A percentile compares a stretch with the other conserved stretches of the same genome.
These are phyloP conservation scores for Fomitiporia mediterranea DNA, from an alignment of 1,284 basidiomycete species.

Conservation along the genomic window DNA sequence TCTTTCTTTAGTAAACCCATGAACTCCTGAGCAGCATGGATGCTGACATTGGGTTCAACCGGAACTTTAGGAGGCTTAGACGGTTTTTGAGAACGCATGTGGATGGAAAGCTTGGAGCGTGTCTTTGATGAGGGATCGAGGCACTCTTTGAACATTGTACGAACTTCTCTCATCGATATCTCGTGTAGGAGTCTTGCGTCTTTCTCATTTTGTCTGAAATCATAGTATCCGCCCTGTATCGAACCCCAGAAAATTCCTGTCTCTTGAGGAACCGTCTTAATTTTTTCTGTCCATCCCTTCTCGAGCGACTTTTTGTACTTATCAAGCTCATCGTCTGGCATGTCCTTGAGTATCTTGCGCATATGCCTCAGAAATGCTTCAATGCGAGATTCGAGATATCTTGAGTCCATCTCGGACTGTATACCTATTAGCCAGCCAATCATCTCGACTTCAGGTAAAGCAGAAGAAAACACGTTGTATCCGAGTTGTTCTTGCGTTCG, in stretches of 20 bases:
- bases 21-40: conserved; percentile 61
- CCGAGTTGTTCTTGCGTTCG: conserved; percentile 96
- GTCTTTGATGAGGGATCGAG: conserved; percentile 67
- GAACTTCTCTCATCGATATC: conserved; percentile 74
- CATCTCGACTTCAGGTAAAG: conserved; percentile 58
- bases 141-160: conserved; percentile 66
- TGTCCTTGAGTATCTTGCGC: conserved; percentile 51
- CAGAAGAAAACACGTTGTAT: conserved; percentile 73
- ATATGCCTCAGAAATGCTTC: conserved; percentile 82
- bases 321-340: conserved; percentile 58
- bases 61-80: too few species aligned
- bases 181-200: conserved; percentile 62
- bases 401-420: conserved; percentile 83
- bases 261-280: conserved; percentile 70
- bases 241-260: conserved; percentile 59
- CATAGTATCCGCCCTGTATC: conserved; percentile 71
- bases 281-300: conserved; percentile 65
- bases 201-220: conserved; percentile 71
- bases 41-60: conserved; percentile 58
- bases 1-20: conserved; percentile 48
- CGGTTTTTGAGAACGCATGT: conserved; percentile 70
- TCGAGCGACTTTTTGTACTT: conserved; percentile 52
- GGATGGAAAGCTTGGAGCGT: conserved; percentile 83
- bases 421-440: conserved; percentile 82
- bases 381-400: conserved; percentile 83